Percentiles rank a stretch among this genome's conserved stretches.
Evolutionary conservation across 225 moss, liverwort and hornwort species (phyloP).

Genomic region (Physcomitrium patens): DNA sequence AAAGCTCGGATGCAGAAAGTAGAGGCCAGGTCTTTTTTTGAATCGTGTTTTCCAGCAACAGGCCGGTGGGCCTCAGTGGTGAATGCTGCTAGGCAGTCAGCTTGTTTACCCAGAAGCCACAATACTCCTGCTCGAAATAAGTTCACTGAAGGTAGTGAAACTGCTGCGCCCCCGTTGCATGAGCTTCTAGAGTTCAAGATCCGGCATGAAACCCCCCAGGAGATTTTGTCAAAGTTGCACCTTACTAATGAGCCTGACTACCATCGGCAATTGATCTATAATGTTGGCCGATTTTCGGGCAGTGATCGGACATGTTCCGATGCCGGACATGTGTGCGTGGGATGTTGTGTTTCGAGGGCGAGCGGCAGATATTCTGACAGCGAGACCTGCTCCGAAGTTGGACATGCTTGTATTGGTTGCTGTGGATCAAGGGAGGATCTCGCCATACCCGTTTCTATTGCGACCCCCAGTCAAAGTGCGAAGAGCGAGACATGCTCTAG

Average conservation of each 20-base stretch:
- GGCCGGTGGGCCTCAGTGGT: conserved; percentile 56
- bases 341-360: conserved; percentile 39
- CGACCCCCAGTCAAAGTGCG: conserved; percentile 21
- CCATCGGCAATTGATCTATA: conserved; percentile 1
- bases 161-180: neutral
- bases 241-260: conserved; percentile 7
- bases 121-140: conserved; percentile 33
- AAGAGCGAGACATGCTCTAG: conserved; percentile 41
- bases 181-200: conserved; percentile 34
- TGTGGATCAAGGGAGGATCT: conserved; percentile 31
- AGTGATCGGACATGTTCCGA: conserved; percentile 31
- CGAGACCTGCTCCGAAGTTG: conserved; percentile 31
- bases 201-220: conserved; percentile 20
- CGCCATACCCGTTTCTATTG: conserved; percentile 4
- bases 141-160: conserved; percentile 26
- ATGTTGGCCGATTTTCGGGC: conserved; percentile 21
- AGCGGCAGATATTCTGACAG: conserved; percentile 29
- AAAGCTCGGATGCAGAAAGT: conserved; percentile 30
- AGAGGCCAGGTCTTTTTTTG: conserved; percentile 36
- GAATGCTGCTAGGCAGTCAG: conserved; percentile 51
- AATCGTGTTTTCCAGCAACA: conserved; percentile 49
- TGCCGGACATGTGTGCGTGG: conserved; percentile 36
- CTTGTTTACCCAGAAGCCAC: conserved; percentile 37
- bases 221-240: conserved; percentile 14
- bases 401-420: conserved; percentile 38